Base-by-base conservation (phyloP, 2,329 filamentous ascomycete species). In the Paracoccidioides lutzii region DNA sequence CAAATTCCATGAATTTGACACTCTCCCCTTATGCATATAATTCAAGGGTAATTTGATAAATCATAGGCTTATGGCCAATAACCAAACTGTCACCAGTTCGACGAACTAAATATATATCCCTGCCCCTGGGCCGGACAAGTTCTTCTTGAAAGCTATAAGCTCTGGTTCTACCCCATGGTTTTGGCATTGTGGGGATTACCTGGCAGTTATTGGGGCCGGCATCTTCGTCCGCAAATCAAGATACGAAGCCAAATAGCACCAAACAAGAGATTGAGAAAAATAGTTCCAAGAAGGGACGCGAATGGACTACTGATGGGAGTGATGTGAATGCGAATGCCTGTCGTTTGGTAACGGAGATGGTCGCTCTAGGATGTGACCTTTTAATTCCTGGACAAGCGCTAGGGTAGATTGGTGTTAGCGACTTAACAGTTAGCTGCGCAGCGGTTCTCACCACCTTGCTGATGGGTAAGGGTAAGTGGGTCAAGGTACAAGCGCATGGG, bases 151-250 rank as follows among this genome's bases (percentile, higher is more conserved):
- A 80, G 79, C 0, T 81, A 86, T 69, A 78, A 81, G 53, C 83
- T 85, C 68, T 90, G 86, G 86, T 79, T 88, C 59, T 79, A 82
- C 42, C 78, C 78, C 0, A 71, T 88, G 28, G 70, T 70, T 77
- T 78, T 57, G 80, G 77, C 0, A 69, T 80, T 0, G 44, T 77
- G 2, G 64, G 65, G 0, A 59, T 61, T 9, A 35, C 65, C 0
- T 67, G 63, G 61, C 59, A 59, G 4, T 53, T 67, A 40, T 44
- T 63, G 28, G 58, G 60, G 42, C 59, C 9, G 14, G 50, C 5
- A 28, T 57, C 44, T 33, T 42, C 56, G 70, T n/a, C 67, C 66
- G 50, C 59, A 46, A 58, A 73, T 10, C 14, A 49, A 41, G 28
- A 51, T 1, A 38, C 55, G 38, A 54, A 53, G n/a, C 33, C 1